A percentile compares a stretch with the other conserved stretches of the same genome.
phyloP scores from a whole-genome alignment of 2,329 filamentous ascomycete species.

The Incumbomyces lentus region DNA sequence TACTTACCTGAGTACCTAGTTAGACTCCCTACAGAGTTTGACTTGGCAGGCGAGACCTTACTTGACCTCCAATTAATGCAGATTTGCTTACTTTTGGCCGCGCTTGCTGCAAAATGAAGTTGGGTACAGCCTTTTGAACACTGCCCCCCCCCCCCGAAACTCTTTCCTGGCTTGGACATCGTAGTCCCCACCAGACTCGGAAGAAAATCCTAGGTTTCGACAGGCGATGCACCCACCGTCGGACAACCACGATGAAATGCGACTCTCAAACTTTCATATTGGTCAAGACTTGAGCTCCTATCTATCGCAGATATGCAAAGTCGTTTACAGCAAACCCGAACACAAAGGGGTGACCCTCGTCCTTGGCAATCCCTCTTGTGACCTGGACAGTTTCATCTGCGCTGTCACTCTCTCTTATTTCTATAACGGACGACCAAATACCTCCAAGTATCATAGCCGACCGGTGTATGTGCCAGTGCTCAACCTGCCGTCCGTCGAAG shows the following conservation, averaged over 20 bases:
- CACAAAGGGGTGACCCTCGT: slow-evolving; percentile 27
- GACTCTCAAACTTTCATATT: slow-evolving; percentile 3
- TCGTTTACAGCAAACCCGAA: slow-evolving; percentile 3
- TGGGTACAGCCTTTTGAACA: too few species aligned
- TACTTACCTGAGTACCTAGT: too few species aligned
- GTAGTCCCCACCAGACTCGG: too few species aligned
- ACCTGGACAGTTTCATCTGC: slow-evolving; percentile 54
- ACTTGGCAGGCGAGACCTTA: too few species aligned
- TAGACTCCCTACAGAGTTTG: too few species aligned
- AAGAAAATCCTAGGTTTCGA: too few species aligned
- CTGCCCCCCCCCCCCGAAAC: too few species aligned
- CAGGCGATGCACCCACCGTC: slow-evolving; percentile 4
- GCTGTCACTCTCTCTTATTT: slow-evolving; percentile 54
- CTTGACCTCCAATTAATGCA: too few species aligned
- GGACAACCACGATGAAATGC: slow-evolving; percentile 1
- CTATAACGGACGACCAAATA: slow-evolving; percentile 23
- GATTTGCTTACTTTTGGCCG: too few species aligned
- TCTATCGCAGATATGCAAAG: slow-evolving; percentile 2
- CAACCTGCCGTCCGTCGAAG: slow-evolving; percentile 41
- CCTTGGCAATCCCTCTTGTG: slow-evolving; percentile 37
- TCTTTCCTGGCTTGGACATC: too few species aligned
- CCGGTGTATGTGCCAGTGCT: slow-evolving; percentile 47
- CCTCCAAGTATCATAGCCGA: slow-evolving; percentile 2
- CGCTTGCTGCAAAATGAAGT: too few species aligned
- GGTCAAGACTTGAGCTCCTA: slow-evolving; percentile 4